phyloP scores from a whole-genome alignment of 78 protist genomes.

The Dictyostelium capitatum region DNA sequence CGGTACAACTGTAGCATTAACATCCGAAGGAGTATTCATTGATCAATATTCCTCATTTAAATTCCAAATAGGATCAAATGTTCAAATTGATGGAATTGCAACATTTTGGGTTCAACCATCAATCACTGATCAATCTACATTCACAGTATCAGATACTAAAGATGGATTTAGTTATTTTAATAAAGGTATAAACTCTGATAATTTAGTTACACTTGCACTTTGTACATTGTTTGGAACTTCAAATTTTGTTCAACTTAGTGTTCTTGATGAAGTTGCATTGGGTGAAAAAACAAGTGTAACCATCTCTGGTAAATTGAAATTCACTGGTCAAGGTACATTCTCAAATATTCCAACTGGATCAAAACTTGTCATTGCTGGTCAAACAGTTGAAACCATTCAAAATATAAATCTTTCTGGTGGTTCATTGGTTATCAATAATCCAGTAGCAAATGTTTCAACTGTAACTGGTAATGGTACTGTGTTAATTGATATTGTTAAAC shows the following conservation, averaged over 20 bases:
- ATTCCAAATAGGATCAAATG: neutral
- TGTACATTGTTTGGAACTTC: neutral
- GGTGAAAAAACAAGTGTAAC: neutral
- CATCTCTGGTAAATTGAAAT: neutral
- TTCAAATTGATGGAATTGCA: neutral
- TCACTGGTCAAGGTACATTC: neutral
- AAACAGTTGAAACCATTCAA: neutral
- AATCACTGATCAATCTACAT: neutral
- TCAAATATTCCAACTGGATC: neutral
- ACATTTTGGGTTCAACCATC: neutral
- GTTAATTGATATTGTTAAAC: neutral
- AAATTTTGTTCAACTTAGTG: neutral
- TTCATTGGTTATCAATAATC: neutral
- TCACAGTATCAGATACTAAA: neutral
- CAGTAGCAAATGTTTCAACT: neutral
- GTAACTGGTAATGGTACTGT: neutral
- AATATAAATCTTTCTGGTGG: neutral
- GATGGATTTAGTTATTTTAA: neutral
- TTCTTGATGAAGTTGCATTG: neutral
- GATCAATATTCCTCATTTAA: too few relatives aligned
- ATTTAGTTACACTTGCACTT: neutral
- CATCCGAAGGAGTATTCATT: too few relatives aligned
- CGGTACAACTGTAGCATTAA: too few relatives aligned
- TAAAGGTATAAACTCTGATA: neutral
- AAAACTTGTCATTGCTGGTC: neutral